Evolutionary conservation across 2,329 filamentous ascomycete genomes (phyloP), one percentile per base, ranked within the genome.

Genomic region (Apiospora malaysiana): DNA sequence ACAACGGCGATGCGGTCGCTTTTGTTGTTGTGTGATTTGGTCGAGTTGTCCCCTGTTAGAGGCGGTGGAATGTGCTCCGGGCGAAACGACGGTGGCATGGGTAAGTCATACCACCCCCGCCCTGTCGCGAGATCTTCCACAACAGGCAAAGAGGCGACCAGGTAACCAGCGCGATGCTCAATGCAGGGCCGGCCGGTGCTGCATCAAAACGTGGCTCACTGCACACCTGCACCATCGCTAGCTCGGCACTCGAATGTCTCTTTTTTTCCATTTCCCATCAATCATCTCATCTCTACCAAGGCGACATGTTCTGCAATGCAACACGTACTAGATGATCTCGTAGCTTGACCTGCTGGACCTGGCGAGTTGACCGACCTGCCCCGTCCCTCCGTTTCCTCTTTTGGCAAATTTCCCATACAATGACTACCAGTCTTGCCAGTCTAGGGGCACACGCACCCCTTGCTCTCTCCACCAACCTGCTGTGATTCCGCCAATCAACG

Each of bases 401-500:
- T 63, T 63, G 32, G 56, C 21, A 40, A 63, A 63, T 40, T 40
- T 7, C 18, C 18, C 56, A 21, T 59, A 59, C 42, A 45, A 45
- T 32, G 51, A 25, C 27, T 59, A 37, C 51, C 51, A 59, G 51
- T 27, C 27, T 32, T 59, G n/a, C 51, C 51, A 59, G 51, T 27
- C 27, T 32, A 59, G 51, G 51, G 51, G 27, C 18, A 40, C 27
- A 63, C 56, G n/a, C 56, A 63, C 16, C 56, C 56, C 56, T n/a
- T 63, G 56, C 27, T 37, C 56, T 40, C 27, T 40, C 56, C 56
- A 63, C 56, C 32, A 40, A 40, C 21, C 18, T 63, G 56, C 56
- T 12, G 16, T 63, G 56, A 63, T 63, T 63, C 56, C 56, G 32
- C 56, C 56, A 63, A 63, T 63, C 56, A 63, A n/a, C 18, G 56